Base-by-base conservation (phyloP, 106 monocot species). In the Dendrobium officinale region DNA sequence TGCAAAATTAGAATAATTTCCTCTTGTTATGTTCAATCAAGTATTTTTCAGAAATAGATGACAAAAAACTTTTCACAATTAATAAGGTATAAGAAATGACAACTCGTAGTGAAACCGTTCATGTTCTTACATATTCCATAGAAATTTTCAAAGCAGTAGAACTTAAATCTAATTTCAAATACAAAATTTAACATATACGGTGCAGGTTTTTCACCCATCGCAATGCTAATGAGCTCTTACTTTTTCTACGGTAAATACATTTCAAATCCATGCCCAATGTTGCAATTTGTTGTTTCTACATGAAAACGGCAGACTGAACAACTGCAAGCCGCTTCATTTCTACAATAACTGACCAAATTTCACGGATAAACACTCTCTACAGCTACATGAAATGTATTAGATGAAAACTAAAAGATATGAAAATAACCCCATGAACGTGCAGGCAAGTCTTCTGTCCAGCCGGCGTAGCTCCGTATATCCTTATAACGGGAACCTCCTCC, bases 381-480 rank as follows among this genome's bases (percentile, higher is more conserved):
- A 72, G 16, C 29, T 20, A 20, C 19, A 5, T 7, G 40, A 43
- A 16, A 74, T 42, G 11, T 44, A 44, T 31, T 51, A 44, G 74
- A 74, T 44, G 4, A 72, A 29, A 72, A 72, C 51, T 11, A 40
- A 17, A 19, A 42, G 42, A 19, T 7, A 80, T 24, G 58, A 81
- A 5, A 79, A 54, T 74, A 86, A 98, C 97, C 94, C 84, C 82
- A 77, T 98, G 97, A 77, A 98, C 80, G 80, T 98, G 97, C 47
- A 94, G 89, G 81, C 97, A 98, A 67, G 94, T 78, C 88, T 98
- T 98, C 87, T 98, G 97, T 7, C 97, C 92, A 11, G 97, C 89
- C 1, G 89, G 88, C 27, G 97, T 94, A 37, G 94, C 87, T 6
- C 97, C 94, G 27, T 92, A 98, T 19, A 98, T 89, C 82, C 97